Evolutionary conservation across 306 rosid genomes (phyloP).

Genomic region (Trifolium fragiferum): DNA sequence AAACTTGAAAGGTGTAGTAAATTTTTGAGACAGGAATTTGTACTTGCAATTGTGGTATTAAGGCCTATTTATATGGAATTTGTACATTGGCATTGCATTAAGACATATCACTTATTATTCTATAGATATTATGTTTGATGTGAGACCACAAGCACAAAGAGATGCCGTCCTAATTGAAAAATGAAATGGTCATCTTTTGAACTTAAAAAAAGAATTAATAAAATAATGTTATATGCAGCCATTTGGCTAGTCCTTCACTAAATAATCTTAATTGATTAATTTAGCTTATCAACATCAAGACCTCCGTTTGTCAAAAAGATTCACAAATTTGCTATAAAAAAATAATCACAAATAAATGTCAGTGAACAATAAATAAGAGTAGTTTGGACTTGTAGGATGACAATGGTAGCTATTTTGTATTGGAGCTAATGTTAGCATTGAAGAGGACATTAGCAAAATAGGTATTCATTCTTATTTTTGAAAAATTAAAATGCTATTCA

Average conservation of each 20-base stretch:
- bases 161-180: conserved; percentile 36
- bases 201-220: background rate
- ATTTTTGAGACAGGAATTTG: background rate
- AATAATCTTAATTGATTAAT: conserved; percentile 33
- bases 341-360: background rate
- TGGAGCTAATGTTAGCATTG: conserved; percentile 22
- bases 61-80: conserved; percentile 31
- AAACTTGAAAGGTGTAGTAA: conserved; percentile 1
- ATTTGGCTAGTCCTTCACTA: conserved; percentile 18
- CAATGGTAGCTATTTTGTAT: conserved; percentile 21
- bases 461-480: background rate
- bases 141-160: background rate
- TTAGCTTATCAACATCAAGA: background rate
- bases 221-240: background rate
- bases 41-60: background rate
- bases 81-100: background rate
- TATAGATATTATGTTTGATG: background rate
- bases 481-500: background rate
- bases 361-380: background rate
- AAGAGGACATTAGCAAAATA: background rate
- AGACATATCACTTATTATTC: background rate
- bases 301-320: conserved; percentile 32
- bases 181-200: conserved; percentile 41
- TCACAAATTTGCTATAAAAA: too few species aligned
- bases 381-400: background rate